Conservation (phyloP, 2,329 filamentous ascomycete genomes). For the Alternaria viburni region DNA sequence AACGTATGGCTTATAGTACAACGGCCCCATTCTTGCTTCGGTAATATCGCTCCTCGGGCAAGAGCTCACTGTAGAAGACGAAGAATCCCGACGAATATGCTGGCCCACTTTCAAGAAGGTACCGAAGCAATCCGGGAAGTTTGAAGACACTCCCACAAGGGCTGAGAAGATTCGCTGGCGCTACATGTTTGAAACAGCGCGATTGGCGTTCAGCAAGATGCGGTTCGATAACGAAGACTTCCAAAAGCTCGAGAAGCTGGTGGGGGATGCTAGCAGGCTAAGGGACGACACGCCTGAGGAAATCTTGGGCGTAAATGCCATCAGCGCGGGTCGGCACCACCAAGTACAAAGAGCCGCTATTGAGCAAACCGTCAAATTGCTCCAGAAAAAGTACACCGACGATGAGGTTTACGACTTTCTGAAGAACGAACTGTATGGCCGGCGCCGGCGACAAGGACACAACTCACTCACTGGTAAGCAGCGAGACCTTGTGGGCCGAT, state of each 20-base stretch:
- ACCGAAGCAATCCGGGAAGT: not conserved
- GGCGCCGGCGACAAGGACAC: not conserved
- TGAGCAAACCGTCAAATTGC: not conserved
- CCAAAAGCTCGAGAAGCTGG: not conserved
- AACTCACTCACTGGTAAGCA: not conserved
- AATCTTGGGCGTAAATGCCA: not conserved
- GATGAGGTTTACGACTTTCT: constrained; percentile 1
- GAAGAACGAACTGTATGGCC: not conserved
- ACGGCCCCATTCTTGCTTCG: constrained; percentile 22
- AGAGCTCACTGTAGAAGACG: not conserved
- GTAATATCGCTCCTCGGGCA: constrained; percentile 3
- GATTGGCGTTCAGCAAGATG: constrained; percentile 23
- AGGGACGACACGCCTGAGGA: not conserved
- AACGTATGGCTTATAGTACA: constrained; percentile 11
- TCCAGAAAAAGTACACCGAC: not conserved
- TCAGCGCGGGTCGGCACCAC: not conserved
- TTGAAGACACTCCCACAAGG: not conserved
- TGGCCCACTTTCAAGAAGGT: not conserved
- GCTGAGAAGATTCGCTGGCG: constrained; percentile 11
- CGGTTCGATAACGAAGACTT: constrained; percentile 9
- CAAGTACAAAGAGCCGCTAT: constrained; percentile 7
- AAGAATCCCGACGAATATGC: not conserved
- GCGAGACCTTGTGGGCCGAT: not conserved
- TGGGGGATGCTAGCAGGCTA: not conserved
- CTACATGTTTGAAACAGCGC: constrained; percentile 28